Evolutionary conservation across 352 stramenopile species (phyloP).

Genomic region (Globisporangium splendens): DNA sequence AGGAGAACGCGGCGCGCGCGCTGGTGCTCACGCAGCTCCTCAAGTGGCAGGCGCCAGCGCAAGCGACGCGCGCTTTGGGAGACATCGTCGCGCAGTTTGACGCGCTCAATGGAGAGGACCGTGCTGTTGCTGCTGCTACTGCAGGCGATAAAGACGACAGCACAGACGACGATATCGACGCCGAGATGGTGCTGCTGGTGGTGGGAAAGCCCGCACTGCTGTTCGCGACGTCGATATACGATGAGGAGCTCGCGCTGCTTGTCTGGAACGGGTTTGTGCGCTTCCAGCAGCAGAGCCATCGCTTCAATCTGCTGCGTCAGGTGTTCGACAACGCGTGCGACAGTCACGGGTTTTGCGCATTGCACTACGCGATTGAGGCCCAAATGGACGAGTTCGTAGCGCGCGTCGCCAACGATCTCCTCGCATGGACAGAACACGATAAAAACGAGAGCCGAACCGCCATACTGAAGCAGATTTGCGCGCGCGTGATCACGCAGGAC

Average conservation of each 20-base stretch:
- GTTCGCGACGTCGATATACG: conserved; percentile 82
- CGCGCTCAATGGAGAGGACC: conserved; percentile 9
- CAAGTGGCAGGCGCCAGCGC: conserved; percentile 36
- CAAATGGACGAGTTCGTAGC: conserved; percentile 60
- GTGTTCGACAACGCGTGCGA: conserved; percentile 70
- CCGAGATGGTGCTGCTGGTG: conserved; percentile 37
- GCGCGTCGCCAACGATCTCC: conserved; percentile 22
- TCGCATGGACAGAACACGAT: neutral
- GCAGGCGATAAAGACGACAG: conserved; percentile 15
- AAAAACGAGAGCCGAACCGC: neutral
- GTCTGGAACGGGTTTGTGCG: conserved; percentile 56
- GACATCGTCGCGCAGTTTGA: conserved; percentile 37
- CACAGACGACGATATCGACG: neutral
- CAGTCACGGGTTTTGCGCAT: conserved; percentile 56
- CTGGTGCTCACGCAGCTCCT: conserved; percentile 40
- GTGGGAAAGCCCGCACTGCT: conserved; percentile 78
- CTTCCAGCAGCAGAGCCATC: conserved; percentile 30
- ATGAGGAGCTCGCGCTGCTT: conserved; percentile 68
- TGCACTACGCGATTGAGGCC: conserved; percentile 77
- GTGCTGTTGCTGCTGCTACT: neutral
- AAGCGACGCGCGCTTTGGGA: conserved; percentile 17
- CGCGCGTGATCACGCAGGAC: conserved; percentile 45
- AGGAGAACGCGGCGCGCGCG: conserved; percentile 15
- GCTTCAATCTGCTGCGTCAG: conserved; percentile 53
- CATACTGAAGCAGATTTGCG: conserved; percentile 11